Conservation (phyloP, 2,329 filamentous ascomycete species). For the Calonectria ilicicola region DNA sequence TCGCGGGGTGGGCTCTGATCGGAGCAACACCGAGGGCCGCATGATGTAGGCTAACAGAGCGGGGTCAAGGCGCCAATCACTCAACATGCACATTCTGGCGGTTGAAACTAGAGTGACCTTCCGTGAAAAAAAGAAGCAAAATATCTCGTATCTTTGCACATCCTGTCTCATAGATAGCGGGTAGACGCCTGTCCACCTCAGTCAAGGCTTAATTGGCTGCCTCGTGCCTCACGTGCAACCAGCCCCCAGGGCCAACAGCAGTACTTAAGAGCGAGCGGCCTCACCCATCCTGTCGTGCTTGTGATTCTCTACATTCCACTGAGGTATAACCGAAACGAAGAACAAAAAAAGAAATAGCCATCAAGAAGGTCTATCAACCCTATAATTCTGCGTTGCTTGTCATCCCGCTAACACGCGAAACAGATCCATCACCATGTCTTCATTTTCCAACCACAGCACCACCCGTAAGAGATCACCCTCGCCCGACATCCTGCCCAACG, state of each 20-base stretch:
- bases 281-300: neutral
- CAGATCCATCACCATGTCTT: neutral
- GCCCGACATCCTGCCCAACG: no score
- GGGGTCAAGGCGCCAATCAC: neutral
- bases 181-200: neutral
- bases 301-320: no score
- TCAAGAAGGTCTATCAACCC: neutral
- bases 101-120: neutral
- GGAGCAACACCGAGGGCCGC: neutral
- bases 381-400: neutral
- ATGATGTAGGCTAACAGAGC: neutral
- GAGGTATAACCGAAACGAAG: no score
- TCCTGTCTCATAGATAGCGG: neutral
- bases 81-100: neutral
- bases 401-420: neutral
- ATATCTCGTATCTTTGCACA: neutral
- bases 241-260: neutral
- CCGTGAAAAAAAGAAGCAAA: neutral
- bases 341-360: neutral
- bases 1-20: neutral
- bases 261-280: neutral
- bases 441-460: neutral
- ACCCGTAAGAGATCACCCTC: neutral
- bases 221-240: neutral
- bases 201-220: neutral